These are phyloP conservation scores for Oenanthe sinensis DNA, from an alignment of 129 eudicot genomes.

Conservation along the genomic window DNA sequence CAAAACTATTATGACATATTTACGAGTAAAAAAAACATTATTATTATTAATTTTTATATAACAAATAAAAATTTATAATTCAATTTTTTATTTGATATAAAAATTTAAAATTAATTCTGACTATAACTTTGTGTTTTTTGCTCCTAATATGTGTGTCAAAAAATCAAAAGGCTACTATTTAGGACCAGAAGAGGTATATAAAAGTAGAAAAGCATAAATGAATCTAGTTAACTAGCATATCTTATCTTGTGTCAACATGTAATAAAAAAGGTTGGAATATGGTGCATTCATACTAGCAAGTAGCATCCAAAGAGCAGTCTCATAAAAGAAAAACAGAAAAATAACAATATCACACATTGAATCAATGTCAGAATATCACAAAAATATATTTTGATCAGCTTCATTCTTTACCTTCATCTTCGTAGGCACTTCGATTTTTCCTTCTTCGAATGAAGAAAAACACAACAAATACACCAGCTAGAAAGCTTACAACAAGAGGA, in stretches of 20 bases:
- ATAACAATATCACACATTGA: background rate
- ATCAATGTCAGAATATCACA: background rate
- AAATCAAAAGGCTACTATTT: too few relatives aligned
- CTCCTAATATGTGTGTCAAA: too few relatives aligned
- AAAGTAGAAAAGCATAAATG: too few relatives aligned
- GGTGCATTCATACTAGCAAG: background rate
- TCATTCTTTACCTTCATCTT: slow-evolving; percentile 55
- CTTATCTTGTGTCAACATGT: background rate
- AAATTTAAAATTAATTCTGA: too few relatives aligned
- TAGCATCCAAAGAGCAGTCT: background rate
- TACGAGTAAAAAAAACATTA: too few relatives aligned
- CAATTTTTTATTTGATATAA: too few relatives aligned
- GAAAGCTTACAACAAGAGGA: slow-evolving; percentile 33
- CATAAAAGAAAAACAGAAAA: background rate
- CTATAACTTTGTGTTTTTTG: too few relatives aligned
- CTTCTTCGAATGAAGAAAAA: slow-evolving; percentile 34
- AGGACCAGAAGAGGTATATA: too few relatives aligned
- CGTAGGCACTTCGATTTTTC: slow-evolving; percentile 27
- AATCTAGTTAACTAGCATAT: too few relatives aligned
- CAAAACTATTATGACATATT: too few relatives aligned
- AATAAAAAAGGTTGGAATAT: background rate
- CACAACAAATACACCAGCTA: slow-evolving; percentile 24
- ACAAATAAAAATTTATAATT: too few relatives aligned
- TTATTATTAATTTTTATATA: too few relatives aligned
- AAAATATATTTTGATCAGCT: background rate